These are phyloP conservation scores for Xylariaceae sp. DNA, from an alignment of 2,329 filamentous ascomycete genomes.

Conservation along the genomic window DNA sequence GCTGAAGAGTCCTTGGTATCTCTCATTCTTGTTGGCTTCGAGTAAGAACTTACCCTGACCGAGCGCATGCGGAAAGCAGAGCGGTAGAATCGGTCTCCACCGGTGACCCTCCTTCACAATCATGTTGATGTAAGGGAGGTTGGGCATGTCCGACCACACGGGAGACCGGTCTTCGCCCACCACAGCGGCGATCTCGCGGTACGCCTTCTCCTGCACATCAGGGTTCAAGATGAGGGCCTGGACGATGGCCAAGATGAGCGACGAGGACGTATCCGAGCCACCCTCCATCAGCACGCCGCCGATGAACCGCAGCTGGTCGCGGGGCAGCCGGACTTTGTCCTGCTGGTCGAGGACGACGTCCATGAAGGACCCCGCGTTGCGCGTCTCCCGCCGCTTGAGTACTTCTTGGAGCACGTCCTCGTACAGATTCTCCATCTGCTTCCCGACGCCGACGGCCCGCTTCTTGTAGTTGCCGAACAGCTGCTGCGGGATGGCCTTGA, in stretches of 20 bases:
- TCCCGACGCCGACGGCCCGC: conserved; percentile 32
- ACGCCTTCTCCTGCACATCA: conserved; percentile 35
- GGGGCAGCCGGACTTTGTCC: conserved; percentile 26
- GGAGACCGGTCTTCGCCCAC: conserved; percentile 34
- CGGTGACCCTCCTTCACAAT: conserved; percentile 37
- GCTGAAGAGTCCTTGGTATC: background rate
- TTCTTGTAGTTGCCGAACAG: conserved; percentile 36
- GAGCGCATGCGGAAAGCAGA: conserved; percentile 34
- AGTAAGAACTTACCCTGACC: conserved; percentile 14
- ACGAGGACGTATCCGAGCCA: conserved; percentile 33
- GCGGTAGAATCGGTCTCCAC: conserved; percentile 34
- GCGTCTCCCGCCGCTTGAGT: conserved; percentile 8
- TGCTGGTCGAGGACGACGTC: conserved; percentile 18
- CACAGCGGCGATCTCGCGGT: conserved; percentile 35
- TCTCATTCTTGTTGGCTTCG: background rate
- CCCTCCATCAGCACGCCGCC: conserved; percentile 29
- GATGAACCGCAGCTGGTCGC: conserved; percentile 35
- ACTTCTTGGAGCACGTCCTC: conserved; percentile 35
- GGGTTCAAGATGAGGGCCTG: conserved; percentile 39
- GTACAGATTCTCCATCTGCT: conserved; percentile 39
- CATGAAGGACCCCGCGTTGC: conserved; percentile 10
- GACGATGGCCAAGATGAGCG: conserved; percentile 33
- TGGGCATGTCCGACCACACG: conserved; percentile 31
- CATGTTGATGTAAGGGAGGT: conserved; percentile 36
- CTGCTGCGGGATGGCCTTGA: conserved; percentile 38